These are phyloP conservation scores for Lachnellula arida DNA, from an alignment of 2,329 filamentous ascomycete species.

Conservation along the genomic window DNA sequence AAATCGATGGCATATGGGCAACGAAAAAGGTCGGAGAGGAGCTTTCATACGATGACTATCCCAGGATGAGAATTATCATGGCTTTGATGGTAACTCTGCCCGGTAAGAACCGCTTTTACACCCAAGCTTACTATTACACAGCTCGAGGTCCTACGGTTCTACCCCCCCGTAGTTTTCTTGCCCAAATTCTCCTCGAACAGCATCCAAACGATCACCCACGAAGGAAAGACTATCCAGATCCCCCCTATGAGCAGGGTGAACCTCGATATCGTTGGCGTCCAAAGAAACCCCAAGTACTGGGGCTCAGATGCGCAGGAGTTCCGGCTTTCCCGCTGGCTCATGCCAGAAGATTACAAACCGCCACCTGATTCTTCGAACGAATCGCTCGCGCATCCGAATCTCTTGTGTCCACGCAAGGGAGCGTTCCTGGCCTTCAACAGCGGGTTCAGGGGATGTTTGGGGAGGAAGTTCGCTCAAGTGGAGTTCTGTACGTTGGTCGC, in stretches of 20 bases:
- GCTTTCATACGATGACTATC: constrained; percentile 36
- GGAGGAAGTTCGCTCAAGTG: constrained; percentile 32
- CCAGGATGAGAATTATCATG: constrained; percentile 36
- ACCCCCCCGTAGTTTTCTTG: constrained; percentile 50
- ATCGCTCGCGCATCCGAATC: constrained; percentile 8
- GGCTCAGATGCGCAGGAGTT: constrained; percentile 5
- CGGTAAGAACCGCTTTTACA: neutral
- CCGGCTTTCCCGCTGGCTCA: constrained; percentile 16
- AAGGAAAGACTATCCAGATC: constrained; percentile 4
- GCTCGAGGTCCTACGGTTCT: constrained; percentile 47
- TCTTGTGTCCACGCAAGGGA: constrained; percentile 25
- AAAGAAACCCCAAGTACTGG: constrained; percentile 16
- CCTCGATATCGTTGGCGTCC: constrained; percentile 11
- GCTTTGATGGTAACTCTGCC: constrained; percentile 29
- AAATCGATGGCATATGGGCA: constrained; percentile 49
- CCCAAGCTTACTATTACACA: neutral
- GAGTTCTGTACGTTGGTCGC: constrained; percentile 30
- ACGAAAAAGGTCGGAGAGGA: constrained; percentile 20
- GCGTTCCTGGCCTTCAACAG: constrained; percentile 31
- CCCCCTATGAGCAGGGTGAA: constrained; percentile 11
- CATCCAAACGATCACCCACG: constrained; percentile 8
- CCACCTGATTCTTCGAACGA: constrained; percentile 11
- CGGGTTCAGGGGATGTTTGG: constrained; percentile 34
- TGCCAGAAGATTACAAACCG: constrained; percentile 10
- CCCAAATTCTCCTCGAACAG: constrained; percentile 40